Conservation (phyloP, 2,329 filamentous ascomycete genomes). For the Akanthomyces lecanii region DNA sequence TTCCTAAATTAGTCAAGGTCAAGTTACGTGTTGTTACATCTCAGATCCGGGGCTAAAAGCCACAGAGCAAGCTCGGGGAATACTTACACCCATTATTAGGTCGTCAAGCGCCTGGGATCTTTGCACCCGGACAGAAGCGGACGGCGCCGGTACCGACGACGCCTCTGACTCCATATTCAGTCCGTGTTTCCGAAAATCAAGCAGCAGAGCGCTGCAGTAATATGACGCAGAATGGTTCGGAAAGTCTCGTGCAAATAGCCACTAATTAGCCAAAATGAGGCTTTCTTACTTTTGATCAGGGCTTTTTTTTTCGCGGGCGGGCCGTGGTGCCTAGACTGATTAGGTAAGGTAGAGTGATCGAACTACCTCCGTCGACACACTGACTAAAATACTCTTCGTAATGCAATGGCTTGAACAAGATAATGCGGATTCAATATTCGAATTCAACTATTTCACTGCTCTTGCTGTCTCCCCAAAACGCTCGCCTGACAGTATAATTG, state of each 20-base stretch:
- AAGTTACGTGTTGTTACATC: not conserved
- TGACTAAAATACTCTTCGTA: not conserved
- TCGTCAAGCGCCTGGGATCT: constrained; percentile 39
- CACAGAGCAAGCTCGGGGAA: not conserved
- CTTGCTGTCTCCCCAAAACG: not conserved
- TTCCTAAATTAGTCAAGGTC: not conserved
- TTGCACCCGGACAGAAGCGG: constrained; percentile 23
- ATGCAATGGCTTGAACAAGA: no score
- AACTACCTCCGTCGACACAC: not conserved
- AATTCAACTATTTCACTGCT: not conserved
- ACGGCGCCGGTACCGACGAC: not conserved
- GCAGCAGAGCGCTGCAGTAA: not conserved
- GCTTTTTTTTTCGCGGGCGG: constrained; percentile 2
- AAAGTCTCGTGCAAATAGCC: not conserved
- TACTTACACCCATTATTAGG: constrained; percentile 52
- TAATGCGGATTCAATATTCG: not conserved
- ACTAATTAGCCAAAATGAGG: not conserved
- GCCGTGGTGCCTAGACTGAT: constrained; percentile 2
- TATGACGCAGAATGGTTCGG: constrained; percentile 2
- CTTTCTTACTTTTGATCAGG: constrained; percentile 1
- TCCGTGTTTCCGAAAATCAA: not conserved
- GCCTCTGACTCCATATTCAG: not conserved
- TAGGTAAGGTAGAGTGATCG: constrained; percentile 12
- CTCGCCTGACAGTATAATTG: not conserved
- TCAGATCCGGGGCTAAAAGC: not conserved